Evolutionary conservation across 2,329 filamentous ascomycete species (phyloP).

Genomic region (Fusarium anthophilum): DNA sequence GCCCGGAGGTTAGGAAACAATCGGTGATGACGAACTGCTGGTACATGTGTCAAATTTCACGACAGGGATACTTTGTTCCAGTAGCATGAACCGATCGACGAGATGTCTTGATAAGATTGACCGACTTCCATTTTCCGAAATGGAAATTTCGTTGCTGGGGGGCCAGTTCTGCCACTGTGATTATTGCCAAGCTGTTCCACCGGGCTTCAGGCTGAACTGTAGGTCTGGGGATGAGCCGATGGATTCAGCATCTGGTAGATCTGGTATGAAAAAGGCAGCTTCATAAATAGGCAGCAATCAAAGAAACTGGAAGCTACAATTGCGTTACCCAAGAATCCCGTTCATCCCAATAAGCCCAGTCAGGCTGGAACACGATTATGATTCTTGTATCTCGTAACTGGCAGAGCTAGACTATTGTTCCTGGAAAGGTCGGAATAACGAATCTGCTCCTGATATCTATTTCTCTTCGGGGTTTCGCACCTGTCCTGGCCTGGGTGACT

Average conservation of each 20-base stretch:
- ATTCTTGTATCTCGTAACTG: slow-evolving; percentile 5
- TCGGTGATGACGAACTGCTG: not conserved
- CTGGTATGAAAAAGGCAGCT: slow-evolving; percentile 6
- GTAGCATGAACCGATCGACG: slow-evolving; percentile 1
- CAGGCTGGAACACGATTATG: not conserved
- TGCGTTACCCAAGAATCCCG: slow-evolving; percentile 10
- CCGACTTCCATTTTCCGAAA: slow-evolving; percentile 25
- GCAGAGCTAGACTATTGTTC: not conserved
- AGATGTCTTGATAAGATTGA: slow-evolving; percentile 1
- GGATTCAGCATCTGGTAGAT: slow-evolving; percentile 9
- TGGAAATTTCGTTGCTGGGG: not conserved
- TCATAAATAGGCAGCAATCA: slow-evolving; percentile 5
- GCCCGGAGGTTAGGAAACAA: not conserved
- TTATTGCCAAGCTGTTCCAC: slow-evolving; percentile 1
- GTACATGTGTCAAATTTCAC: not conserved
- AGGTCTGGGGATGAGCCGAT: not conserved
- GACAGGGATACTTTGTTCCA: slow-evolving; percentile 9
- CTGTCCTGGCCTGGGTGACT: not conserved
- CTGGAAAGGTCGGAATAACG: not conserved
- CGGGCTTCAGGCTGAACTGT: slow-evolving; percentile 20
- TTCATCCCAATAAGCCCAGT: not conserved
- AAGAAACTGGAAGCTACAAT: not conserved
- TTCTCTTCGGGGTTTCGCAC: not conserved
- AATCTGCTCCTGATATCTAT: not conserved
- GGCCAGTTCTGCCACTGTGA: slow-evolving; percentile 1